A percentile compares a stretch with the other conserved stretches of the same genome.
Conservation (phyloP, 441 rosid species). For the Breynia disticha region DNA sequence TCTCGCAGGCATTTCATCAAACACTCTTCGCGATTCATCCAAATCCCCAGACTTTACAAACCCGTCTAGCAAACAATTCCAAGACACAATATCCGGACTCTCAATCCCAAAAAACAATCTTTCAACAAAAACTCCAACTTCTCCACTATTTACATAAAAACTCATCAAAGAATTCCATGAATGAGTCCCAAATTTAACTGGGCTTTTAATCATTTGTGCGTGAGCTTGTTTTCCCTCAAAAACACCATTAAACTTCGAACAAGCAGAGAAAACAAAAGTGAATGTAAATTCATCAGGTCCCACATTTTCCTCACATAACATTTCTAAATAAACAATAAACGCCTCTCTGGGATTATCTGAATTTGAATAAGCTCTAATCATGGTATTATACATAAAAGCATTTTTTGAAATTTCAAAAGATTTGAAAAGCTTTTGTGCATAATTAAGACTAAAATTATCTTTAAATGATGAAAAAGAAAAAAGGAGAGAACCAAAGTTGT, state of each 20-base stretch:
- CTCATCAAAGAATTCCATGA: conserved; percentile 23
- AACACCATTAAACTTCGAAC: conserved; percentile 14
- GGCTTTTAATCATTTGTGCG: conserved; percentile 20
- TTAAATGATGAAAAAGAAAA: conserved; percentile 13
- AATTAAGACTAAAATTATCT: conserved; percentile 3
- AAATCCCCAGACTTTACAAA: conserved; percentile 19
- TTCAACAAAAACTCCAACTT: conserved; percentile 7
- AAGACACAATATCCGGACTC: conserved; percentile 20
- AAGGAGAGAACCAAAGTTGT: conserved; percentile 18
- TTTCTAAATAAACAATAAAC: conserved; percentile 10
- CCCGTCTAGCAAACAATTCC: conserved; percentile 22
- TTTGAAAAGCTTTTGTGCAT: conserved; percentile 16
- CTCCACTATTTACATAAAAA: conserved; percentile 18
- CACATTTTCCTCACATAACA: conserved; percentile 7
- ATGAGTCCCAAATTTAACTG: conserved; percentile 13
- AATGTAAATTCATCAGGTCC: conserved; percentile 17
- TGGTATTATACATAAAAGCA: conserved; percentile 12
- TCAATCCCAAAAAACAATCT: conserved; percentile 16
- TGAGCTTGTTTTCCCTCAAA: conserved; percentile 24
- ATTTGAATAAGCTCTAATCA: conserved; percentile 14
- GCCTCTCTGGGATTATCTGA: conserved; percentile 13
- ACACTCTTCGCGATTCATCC: conserved; percentile 11
- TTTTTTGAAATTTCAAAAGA: conserved; percentile 6
- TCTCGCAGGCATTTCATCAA: conserved; percentile 23
- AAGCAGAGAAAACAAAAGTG: conserved; percentile 20